Conservation (phyloP, 257 asterid species). For the Lantana camara region DNA sequence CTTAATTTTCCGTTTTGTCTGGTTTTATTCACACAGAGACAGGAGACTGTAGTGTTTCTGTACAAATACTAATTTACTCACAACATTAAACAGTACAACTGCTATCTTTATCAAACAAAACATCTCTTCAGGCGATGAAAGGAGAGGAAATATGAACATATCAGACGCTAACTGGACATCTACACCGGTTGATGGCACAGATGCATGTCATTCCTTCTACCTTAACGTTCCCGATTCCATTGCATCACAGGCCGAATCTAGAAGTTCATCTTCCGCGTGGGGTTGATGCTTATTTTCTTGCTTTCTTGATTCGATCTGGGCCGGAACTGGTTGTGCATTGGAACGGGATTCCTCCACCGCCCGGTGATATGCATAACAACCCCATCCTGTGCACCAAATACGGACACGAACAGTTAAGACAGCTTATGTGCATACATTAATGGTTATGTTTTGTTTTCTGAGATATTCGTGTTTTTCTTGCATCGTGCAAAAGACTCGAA, state of each 20-base stretch:
- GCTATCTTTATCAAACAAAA: too few relatives aligned
- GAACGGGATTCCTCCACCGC: constrained; percentile 66
- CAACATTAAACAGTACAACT: not conserved
- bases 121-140: constrained; percentile 12
- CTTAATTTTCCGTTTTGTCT: not conserved
- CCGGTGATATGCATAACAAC: constrained; percentile 71
- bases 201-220: constrained; percentile 26
- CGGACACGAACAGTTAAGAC: not conserved
- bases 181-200: too few relatives aligned
- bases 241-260: constrained; percentile 36
- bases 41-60: not conserved
- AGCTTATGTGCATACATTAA: too few relatives aligned
- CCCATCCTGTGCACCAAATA: constrained; percentile 62
- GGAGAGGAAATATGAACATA: not conserved
- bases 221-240: constrained; percentile 47
- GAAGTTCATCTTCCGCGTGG: not conserved
- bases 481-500: not conserved
- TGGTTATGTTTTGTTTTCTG: too few relatives aligned
- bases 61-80: constrained; percentile 11
- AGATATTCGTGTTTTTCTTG: too few relatives aligned
- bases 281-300: constrained; percentile 35
- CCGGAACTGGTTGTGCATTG: constrained; percentile 21
- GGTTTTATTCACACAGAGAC: too few relatives aligned
- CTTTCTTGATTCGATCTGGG: constrained; percentile 24
- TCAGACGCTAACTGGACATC: too few relatives aligned